Conservation (phyloP, 441 rosid genomes). For the Hura crepitans region DNA sequence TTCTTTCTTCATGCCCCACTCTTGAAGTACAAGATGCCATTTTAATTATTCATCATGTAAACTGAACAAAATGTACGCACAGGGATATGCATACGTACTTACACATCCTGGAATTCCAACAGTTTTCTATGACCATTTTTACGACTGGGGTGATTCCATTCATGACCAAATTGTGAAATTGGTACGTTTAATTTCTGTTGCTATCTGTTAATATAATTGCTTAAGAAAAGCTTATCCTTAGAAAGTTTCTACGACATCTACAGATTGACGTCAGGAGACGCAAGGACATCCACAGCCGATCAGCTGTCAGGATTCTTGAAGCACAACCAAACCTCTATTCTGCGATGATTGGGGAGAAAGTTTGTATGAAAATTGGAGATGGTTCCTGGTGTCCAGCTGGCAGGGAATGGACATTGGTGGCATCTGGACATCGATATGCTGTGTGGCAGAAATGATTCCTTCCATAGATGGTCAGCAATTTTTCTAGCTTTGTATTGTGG, state of each 20-base stretch:
- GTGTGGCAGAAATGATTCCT: constrained; percentile 65
- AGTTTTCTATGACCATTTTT: constrained; percentile 83
- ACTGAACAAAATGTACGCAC: constrained; percentile 16
- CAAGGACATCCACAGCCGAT: constrained; percentile 63
- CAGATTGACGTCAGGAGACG: constrained; percentile 65
- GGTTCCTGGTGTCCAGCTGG: constrained; percentile 91
- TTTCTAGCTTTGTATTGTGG: background rate
- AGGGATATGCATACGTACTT: constrained; percentile 85
- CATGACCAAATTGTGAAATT: constrained; percentile 76
- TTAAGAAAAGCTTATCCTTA: background rate
- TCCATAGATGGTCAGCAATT: background rate
- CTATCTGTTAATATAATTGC: constrained; percentile 9
- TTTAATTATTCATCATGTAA: background rate
- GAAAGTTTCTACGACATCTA: constrained; percentile 15
- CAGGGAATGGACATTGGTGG: constrained; percentile 64
- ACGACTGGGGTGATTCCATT: constrained; percentile 58
- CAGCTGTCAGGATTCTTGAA: constrained; percentile 53
- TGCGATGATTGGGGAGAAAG: constrained; percentile 65
- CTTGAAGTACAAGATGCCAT: background rate
- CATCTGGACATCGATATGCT: constrained; percentile 69
- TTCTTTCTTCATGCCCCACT: background rate
- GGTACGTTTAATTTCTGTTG: constrained; percentile 34
- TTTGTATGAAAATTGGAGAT: constrained; percentile 81
- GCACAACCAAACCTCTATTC: constrained; percentile 68
- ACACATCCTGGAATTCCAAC: constrained; percentile 87